Evolutionary conservation across 257 asterid species (phyloP).

Genomic region (Voacanga thouarsii): DNA sequence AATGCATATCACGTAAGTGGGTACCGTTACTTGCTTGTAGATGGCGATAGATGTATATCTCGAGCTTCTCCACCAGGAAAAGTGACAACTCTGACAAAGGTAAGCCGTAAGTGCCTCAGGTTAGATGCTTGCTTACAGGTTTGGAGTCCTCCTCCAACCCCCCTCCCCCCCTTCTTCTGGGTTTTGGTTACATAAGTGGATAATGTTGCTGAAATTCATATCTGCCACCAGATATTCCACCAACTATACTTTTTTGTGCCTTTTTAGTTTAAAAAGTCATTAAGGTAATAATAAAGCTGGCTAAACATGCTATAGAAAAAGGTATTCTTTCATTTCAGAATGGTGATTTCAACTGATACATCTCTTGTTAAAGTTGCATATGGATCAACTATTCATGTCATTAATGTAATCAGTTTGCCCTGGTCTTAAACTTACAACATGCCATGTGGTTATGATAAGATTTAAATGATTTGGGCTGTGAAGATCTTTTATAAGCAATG

Average conservation of each 20-base stretch:
- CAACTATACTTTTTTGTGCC: neutral
- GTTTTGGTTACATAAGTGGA: neutral
- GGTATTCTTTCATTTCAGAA: neutral
- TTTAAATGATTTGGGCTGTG: neutral
- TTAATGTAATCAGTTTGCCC: neutral
- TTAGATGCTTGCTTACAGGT: neutral
- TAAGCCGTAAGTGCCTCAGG: conserved; percentile 28
- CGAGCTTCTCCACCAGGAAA: conserved; percentile 98
- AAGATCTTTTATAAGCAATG: neutral
- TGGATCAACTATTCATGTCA: neutral
- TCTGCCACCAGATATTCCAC: neutral
- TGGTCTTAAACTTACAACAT: neutral
- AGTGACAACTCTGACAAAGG: conserved; percentile 93
- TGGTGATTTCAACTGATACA: neutral
- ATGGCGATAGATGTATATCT: conserved; percentile 67
- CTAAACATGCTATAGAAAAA: neutral
- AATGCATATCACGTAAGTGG: conserved; percentile 97
- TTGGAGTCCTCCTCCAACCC: neutral
- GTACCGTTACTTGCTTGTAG: conserved; percentile 86
- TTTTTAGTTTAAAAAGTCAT: neutral
- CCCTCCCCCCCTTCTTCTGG: neutral
- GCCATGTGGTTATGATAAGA: neutral
- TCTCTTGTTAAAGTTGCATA: neutral
- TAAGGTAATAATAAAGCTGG: neutral
- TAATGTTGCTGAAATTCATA: neutral